Percentiles rank a stretch among this genome's conserved stretches.
Conservation (phyloP, 768 basidiomycete genomes). For the Amanita polypyramis region DNA sequence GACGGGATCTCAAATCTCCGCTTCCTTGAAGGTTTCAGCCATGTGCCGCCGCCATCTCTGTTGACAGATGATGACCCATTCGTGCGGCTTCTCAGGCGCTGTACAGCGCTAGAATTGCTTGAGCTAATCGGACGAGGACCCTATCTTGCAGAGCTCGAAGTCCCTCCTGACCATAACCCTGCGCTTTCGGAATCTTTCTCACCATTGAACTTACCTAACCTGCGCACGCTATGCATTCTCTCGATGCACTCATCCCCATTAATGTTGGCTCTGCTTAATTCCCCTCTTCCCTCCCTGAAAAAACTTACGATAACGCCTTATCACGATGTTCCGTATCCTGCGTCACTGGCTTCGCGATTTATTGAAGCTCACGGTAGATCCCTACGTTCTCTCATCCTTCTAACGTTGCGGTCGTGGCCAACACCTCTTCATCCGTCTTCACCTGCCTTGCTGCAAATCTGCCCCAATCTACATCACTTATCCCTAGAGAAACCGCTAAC, state of each 20-base stretch:
- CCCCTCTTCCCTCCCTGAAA: slow-evolving; percentile 50
- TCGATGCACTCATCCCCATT: slow-evolving; percentile 61
- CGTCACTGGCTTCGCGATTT: slow-evolving; percentile 46
- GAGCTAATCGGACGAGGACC: slow-evolving; percentile 53
- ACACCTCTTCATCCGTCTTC: slow-evolving; percentile 48
- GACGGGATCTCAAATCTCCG: slow-evolving; percentile 40
- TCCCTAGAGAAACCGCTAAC: slow-evolving; percentile 68
- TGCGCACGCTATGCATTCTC: slow-evolving; percentile 51
- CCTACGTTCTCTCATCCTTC: slow-evolving; percentile 54
- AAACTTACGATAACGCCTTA: slow-evolving; percentile 68
- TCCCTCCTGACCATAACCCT: slow-evolving; percentile 18
- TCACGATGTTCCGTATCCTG: slow-evolving; percentile 52
- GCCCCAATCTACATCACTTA: slow-evolving; percentile 53
- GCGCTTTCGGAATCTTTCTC: slow-evolving; percentile 22
- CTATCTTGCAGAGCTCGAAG: slow-evolving; percentile 40
- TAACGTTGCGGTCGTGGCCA: slow-evolving; percentile 64
- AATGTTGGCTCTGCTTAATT: slow-evolving; percentile 44
- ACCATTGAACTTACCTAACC: slow-evolving; percentile 42
- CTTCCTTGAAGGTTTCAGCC: slow-evolving; percentile 44
- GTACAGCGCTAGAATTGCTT: slow-evolving; percentile 48
- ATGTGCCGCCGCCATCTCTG: slow-evolving; percentile 26
- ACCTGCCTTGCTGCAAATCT: slow-evolving; percentile 31
- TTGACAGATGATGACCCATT: slow-evolving; percentile 42
- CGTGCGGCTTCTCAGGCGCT: slow-evolving; percentile 44
- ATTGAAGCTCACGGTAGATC: slow-evolving; percentile 46